Evolutionary conservation across 352 stramenopile genomes (phyloP).

Genomic region (Phytophthora megakarya): DNA sequence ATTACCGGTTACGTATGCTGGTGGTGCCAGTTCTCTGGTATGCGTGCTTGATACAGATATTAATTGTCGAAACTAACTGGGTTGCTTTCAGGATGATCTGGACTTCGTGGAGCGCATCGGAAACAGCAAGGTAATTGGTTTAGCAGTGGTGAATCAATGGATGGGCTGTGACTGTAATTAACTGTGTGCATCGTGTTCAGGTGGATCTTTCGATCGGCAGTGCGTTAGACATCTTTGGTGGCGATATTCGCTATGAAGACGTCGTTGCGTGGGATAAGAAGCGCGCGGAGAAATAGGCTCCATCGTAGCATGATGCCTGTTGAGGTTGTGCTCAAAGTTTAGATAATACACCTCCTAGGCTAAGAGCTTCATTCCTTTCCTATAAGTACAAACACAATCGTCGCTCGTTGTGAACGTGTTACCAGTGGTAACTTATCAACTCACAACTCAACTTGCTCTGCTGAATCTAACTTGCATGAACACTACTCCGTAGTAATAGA

Average conservation of each 20-base stretch:
- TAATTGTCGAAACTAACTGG: not conserved
- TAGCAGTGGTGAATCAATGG: too few relatives aligned
- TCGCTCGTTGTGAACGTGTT: too few relatives aligned
- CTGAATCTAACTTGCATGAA: too few relatives aligned
- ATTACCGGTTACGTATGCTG: slow-evolving; percentile 97
- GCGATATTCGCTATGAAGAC: slow-evolving; percentile 92
- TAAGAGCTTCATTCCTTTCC: too few relatives aligned
- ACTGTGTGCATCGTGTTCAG: slow-evolving; percentile 21
- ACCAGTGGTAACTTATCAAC: too few relatives aligned
- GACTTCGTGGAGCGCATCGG: slow-evolving; percentile 94
- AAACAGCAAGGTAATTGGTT: slow-evolving; percentile 72
- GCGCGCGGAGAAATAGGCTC: slow-evolving; percentile 18
- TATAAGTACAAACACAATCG: too few relatives aligned
- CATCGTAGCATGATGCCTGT: not conserved
- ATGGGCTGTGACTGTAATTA: not conserved
- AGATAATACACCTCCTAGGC: slow-evolving; percentile 3
- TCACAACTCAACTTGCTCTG: too few relatives aligned
- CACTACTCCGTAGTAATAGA: too few relatives aligned
- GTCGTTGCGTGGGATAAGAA: slow-evolving; percentile 92
- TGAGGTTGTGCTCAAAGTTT: not conserved
- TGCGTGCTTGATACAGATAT: not conserved
- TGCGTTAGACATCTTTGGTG: slow-evolving; percentile 97
- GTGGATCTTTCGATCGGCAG: slow-evolving; percentile 99
- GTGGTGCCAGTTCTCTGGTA: slow-evolving; percentile 92
- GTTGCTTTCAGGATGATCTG: slow-evolving; percentile 85